Conservation (phyloP, 306 rosid species). For the Casuarina glauca region DNA sequence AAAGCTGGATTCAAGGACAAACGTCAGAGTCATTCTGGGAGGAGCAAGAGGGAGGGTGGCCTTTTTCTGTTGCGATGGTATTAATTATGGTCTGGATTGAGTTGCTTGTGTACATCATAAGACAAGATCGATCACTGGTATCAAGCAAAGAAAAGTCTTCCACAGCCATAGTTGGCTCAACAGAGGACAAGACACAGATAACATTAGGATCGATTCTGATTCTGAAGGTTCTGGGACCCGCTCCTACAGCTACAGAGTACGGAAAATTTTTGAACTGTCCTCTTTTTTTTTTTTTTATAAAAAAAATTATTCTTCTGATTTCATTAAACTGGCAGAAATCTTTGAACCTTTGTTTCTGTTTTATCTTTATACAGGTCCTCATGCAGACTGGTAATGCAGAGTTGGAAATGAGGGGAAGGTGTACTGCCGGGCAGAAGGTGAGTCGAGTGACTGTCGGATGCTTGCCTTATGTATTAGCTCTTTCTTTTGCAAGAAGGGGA, state of each 20-base stretch:
- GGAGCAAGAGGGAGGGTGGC: too few species aligned
- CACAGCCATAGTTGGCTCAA: background rate
- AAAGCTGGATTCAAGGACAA: too few species aligned
- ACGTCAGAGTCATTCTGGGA: too few species aligned
- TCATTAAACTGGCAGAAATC: background rate
- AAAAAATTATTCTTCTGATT: background rate
- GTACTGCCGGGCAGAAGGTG: constrained; percentile 98
- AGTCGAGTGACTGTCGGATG: constrained; percentile 7
- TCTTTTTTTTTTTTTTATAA: constrained; percentile 6
- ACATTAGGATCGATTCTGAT: constrained; percentile 84
- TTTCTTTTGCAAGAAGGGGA: background rate
- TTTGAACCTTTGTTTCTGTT: constrained; percentile 15
- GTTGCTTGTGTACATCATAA: too few species aligned
- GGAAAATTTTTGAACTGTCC: constrained; percentile 13
- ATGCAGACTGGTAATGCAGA: constrained; percentile 67
- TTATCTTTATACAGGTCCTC: constrained; percentile 30
- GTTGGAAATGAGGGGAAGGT: constrained; percentile 97
- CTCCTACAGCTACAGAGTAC: constrained; percentile 88
- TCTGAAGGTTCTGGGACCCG: constrained; percentile 98
- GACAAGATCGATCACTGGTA: too few species aligned
- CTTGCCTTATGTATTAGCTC: background rate
- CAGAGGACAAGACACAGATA: constrained; percentile 96
- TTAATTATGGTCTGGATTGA: too few species aligned
- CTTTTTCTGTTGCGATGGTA: too few species aligned
- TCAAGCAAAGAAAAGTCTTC: too few species aligned